Evolutionary conservation across 1,284 basidiomycete genomes (phyloP), one percentile per base, ranked within the genome.

Genomic region (Boletellus deceptivus): DNA sequence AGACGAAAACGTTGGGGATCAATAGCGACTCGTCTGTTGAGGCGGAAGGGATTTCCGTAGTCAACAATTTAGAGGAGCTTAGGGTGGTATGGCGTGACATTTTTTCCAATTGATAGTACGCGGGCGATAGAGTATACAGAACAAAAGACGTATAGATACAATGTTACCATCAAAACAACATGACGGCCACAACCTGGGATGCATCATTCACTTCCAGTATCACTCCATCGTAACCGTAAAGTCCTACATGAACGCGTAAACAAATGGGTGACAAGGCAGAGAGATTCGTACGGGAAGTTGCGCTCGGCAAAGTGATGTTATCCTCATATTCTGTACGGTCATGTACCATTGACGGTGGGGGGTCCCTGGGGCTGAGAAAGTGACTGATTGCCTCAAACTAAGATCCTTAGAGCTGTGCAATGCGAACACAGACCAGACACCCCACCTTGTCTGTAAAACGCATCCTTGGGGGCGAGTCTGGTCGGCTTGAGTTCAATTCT

Each of bases 271-370:
- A 41, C 58, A 51, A 61, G 6, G n/a, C 6, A 35, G 8, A 35
- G 8, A 13, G 24, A 45, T 29, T 62, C 86, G 71, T 68, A 90
- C 89, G 73, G n/a, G 86, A 88, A 14, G 79, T 79, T n/a, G 86
- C 72, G 57, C 77, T 82, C 4, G 84, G 85, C n/a, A 91, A 62
- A 2, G 79, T 86, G 24, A 91, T 70, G 35, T 81, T 75, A 40
- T 87, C 83, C 46, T 93, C 89, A 46, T 93, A 89, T 54, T 89
- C 89, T 4, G 87, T 85, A 46, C 91, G 79, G 67, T 94, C 89
- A n/a, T 93, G 78, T 27, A 84, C 74, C 92, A 94, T 94, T 0
- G 87, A 88, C 2, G 86, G 84, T 9, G 86, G 83, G 16, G 79
- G 73, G 59, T 86, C 83, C 20, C 76, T 76, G 9, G 86, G 85